A percentile compares a stretch with the other conserved stretches of the same genome.
Evolutionary conservation across 1,284 basidiomycete genomes (phyloP).

Genomic region (Moesziomyces parantarcticus): DNA sequence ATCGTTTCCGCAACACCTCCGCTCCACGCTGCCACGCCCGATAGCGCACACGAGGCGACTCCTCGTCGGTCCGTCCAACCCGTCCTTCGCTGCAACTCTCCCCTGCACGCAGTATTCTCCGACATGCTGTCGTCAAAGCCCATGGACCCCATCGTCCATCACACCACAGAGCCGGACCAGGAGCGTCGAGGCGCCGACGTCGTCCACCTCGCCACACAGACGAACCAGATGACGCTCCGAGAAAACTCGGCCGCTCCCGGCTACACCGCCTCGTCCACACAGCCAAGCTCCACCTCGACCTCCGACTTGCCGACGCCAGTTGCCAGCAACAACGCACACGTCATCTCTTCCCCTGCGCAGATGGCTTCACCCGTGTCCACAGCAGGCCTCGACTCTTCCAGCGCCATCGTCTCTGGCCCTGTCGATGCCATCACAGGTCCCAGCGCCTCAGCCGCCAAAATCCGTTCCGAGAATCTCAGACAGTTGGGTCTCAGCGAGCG

Average conservation of each 20-base stretch:
- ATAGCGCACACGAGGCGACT: no score
- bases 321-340: neutral
- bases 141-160: slow-evolving; percentile 52
- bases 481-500: slow-evolving; percentile 40
- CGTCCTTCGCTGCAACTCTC: neutral
- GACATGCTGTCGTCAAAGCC: slow-evolving; percentile 54
- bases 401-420: slow-evolving; percentile 27
- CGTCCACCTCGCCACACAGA: slow-evolving; percentile 41
- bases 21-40: neutral
- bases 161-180: slow-evolving; percentile 23
- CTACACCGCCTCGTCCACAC: slow-evolving; percentile 18
- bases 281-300: slow-evolving; percentile 7
- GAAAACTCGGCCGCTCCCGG: slow-evolving; percentile 49
- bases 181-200: slow-evolving; percentile 17
- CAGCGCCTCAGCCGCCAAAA: slow-evolving; percentile 32
- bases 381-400: slow-evolving; percentile 3
- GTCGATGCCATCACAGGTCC: slow-evolving; percentile 41
- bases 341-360: slow-evolving; percentile 23
- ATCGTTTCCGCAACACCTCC: neutral
- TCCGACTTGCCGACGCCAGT: slow-evolving; percentile 13
- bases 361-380: slow-evolving; percentile 23
- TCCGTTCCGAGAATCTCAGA: slow-evolving; percentile 42
- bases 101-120: neutral
- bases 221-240: slow-evolving; percentile 46
- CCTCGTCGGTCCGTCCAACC: neutral